These are phyloP conservation scores for Nitzschia inconspicua DNA, from an alignment of 108 stramenopile species.

Conservation along the genomic window DNA sequence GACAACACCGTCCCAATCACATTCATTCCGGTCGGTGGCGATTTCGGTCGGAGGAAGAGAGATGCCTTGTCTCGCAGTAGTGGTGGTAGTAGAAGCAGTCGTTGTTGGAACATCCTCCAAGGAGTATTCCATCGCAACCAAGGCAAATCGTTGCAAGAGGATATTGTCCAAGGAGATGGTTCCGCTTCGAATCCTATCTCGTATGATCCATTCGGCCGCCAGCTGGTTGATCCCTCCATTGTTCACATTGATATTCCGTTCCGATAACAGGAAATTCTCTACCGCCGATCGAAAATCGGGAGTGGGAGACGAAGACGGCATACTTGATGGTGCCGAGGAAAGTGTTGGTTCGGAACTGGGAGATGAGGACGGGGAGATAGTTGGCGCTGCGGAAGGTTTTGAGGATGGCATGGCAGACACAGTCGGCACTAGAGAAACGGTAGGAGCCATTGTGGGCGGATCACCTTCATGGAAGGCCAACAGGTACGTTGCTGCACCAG, in stretches of 20 bases:
- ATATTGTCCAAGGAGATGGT: not conserved
- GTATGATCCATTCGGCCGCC: conserved; percentile 7
- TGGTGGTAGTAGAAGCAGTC: not conserved
- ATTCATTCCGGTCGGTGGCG: conserved; percentile 9
- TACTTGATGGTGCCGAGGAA: not conserved
- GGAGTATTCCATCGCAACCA: conserved; percentile 17
- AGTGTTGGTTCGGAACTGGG: conserved; percentile 3
- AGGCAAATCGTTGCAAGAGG: conserved; percentile 19
- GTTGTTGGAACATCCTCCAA: not conserved
- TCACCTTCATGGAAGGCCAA: not conserved
- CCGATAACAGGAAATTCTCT: not conserved
- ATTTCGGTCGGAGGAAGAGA: not conserved
- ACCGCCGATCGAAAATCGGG: not conserved
- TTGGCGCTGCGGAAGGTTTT: not conserved
- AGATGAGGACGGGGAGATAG: not conserved
- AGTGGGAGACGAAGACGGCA: not conserved
- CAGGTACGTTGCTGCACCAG: not conserved
- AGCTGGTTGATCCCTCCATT: not conserved
- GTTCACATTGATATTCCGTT: conserved; percentile 5
- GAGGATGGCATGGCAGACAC: not conserved
- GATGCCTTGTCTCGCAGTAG: not conserved
- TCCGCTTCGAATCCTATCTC: not conserved
- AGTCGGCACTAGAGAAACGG: not conserved
- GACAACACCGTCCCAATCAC: conserved; percentile 52
- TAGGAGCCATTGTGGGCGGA: not conserved